Evolutionary conservation across 441 rosid species (phyloP).

Genomic region (Pelargonium myrrhifolium): DNA sequence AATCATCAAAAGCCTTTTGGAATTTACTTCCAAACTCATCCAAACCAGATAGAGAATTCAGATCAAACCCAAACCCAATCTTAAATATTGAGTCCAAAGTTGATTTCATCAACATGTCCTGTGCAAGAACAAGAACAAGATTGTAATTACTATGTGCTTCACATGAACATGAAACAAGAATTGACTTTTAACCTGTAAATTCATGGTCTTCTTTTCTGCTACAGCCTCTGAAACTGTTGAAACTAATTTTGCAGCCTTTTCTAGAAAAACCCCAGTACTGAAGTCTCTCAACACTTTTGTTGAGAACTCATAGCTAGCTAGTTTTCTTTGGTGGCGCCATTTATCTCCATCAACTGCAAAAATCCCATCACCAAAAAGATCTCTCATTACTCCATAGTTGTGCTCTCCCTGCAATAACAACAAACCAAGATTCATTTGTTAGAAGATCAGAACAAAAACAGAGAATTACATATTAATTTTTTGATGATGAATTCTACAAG

Average conservation of each 20-base stretch:
- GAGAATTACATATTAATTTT: neutral
- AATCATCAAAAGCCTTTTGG: slow-evolving; percentile 34
- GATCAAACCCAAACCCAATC: slow-evolving; percentile 36
- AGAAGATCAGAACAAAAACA: neutral
- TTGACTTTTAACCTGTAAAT: slow-evolving; percentile 21
- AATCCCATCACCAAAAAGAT: slow-evolving; percentile 45
- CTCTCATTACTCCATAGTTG: slow-evolving; percentile 29
- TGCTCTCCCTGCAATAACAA: slow-evolving; percentile 26
- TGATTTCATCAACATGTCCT: slow-evolving; percentile 38
- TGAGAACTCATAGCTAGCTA: slow-evolving; percentile 43
- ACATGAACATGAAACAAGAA: neutral
- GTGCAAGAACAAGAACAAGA: no score
- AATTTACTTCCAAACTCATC: slow-evolving; percentile 24
- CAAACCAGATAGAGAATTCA: slow-evolving; percentile 29
- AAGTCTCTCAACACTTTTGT: slow-evolving; percentile 36
- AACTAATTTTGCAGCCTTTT: slow-evolving; percentile 28
- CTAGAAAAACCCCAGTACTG: slow-evolving; percentile 26
- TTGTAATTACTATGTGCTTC: neutral
- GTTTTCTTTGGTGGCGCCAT: slow-evolving; percentile 43
- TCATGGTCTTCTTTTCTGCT: slow-evolving; percentile 21
- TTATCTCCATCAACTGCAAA: slow-evolving; percentile 46
- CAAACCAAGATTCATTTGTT: neutral
- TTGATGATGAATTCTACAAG: neutral
- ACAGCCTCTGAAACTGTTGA: slow-evolving; percentile 21
- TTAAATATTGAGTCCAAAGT: slow-evolving; percentile 34